A percentile compares a stretch with the other conserved stretches of the same genome.
phyloP scores from a whole-genome alignment of 1,284 basidiomycete genomes.

The Agaricales sp. region DNA sequence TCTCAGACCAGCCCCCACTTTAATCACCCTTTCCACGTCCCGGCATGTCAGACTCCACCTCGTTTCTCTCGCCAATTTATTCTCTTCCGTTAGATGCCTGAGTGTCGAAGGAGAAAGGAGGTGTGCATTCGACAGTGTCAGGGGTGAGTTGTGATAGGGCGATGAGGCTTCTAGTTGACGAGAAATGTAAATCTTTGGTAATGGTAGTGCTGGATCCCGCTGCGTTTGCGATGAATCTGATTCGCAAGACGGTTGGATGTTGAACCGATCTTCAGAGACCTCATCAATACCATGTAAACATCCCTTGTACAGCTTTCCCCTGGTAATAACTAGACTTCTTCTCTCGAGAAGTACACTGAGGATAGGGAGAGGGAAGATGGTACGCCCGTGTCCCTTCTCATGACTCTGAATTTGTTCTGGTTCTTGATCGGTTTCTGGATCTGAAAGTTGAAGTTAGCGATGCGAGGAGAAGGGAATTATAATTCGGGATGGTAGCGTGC shows the following conservation, averaged over 20 bases:
- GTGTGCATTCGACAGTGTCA: too few species aligned
- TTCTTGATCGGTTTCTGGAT: too few species aligned
- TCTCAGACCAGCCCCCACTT: too few species aligned
- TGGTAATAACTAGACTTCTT: constrained; percentile 75
- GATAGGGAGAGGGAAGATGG: constrained; percentile 55
- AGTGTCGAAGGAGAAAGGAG: too few species aligned
- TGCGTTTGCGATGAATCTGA: constrained; percentile 37
- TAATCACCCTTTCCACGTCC: constrained; percentile 57
- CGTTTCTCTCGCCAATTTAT: constrained; percentile 42
- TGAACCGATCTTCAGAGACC: neutral
- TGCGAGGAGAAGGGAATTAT: too few species aligned
- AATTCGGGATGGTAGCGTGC: neutral
- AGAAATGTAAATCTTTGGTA: constrained; percentile 26
- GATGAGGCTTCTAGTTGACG: constrained; percentile 44
- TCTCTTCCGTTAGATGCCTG: constrained; percentile 36
- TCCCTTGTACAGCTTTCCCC: constrained; percentile 50
- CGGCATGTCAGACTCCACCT: constrained; percentile 85
- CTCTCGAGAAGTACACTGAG: constrained; percentile 74
- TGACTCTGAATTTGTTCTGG: too few species aligned
- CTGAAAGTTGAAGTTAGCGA: too few species aligned
- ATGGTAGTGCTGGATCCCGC: constrained; percentile 14
- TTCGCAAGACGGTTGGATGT: constrained; percentile 24
- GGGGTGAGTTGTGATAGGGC: constrained; percentile 25
- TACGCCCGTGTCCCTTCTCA: constrained; percentile 28
- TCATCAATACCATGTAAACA: constrained; percentile 55